Evolutionary conservation across 2,329 filamentous ascomycete species (phyloP).

Genomic region (Fusarium musae): DNA sequence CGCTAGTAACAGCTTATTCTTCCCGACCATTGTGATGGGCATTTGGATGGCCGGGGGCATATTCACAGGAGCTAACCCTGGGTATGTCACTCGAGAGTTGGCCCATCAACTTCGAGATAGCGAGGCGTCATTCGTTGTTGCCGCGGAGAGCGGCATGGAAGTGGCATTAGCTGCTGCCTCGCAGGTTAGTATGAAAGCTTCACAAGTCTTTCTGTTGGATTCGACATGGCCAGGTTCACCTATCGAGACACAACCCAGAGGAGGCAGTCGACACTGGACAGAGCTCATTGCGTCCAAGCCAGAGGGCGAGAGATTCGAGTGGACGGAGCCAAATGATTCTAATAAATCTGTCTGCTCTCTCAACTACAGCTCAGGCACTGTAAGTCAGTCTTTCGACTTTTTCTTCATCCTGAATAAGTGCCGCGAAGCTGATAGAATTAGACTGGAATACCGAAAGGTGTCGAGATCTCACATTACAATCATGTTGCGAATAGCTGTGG

Average conservation of each 20-base stretch:
- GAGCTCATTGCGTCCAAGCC: slow-evolving; percentile 63
- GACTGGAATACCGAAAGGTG: slow-evolving; percentile 86
- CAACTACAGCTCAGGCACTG: slow-evolving; percentile 81
- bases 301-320: slow-evolving; percentile 68
- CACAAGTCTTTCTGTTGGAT: slow-evolving; percentile 74
- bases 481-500: slow-evolving; percentile 78
- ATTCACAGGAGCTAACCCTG: slow-evolving; percentile 80
- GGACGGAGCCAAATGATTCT: slow-evolving; percentile 66
- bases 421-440: slow-evolving; percentile 18
- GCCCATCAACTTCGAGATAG: slow-evolving; percentile 80
- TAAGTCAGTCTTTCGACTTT: slow-evolving; percentile 17
- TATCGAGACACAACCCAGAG: slow-evolving; percentile 15
- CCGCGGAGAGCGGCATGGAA: slow-evolving; percentile 68
- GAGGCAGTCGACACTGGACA: slow-evolving; percentile 67
- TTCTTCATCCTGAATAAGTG: too few relatives aligned
- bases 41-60: slow-evolving; percentile 81
- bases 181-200: slow-evolving; percentile 63
- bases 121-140: slow-evolving; percentile 73
- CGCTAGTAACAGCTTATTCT: slow-evolving; percentile 78
- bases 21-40: slow-evolving; percentile 76
- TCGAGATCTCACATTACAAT: slow-evolving; percentile 81
- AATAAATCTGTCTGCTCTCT: slow-evolving; percentile 70
- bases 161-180: slow-evolving; percentile 74
- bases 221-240: slow-evolving; percentile 59
- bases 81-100: slow-evolving; percentile 74